phyloP scores from a whole-genome alignment of 108 stramenopile species.

The Fragilaria crotonensis region DNA sequence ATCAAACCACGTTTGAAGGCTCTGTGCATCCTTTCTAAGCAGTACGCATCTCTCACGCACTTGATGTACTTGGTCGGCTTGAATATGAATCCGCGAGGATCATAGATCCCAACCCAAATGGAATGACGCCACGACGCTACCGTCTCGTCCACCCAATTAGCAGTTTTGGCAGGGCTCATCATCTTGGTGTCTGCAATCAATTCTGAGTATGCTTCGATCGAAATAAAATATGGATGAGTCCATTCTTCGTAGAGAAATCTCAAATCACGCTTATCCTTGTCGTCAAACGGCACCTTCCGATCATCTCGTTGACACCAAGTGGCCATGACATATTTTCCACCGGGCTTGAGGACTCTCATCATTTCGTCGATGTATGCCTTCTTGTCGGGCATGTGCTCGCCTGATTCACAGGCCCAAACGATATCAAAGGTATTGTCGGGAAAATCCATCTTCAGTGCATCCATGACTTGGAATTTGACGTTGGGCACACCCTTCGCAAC shows the following conservation, averaged over 20 bases:
- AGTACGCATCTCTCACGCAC: slow-evolving; percentile 86
- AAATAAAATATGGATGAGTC: slow-evolving; percentile 97
- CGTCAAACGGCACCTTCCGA: slow-evolving; percentile 64
- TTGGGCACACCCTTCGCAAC: slow-evolving; percentile 71
- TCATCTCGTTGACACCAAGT: slow-evolving; percentile 98
- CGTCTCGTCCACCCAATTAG: slow-evolving; percentile 86
- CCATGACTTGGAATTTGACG: slow-evolving; percentile 88
- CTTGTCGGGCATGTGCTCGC: slow-evolving; percentile 99
- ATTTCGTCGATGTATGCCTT: slow-evolving; percentile 91
- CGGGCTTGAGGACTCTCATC: slow-evolving; percentile 96
- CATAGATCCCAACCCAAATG: slow-evolving; percentile 87
- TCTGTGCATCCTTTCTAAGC: slow-evolving; percentile 93
- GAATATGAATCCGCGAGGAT: slow-evolving; percentile 90
- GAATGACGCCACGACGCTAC: slow-evolving; percentile 93
- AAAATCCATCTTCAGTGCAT: slow-evolving; percentile 93
- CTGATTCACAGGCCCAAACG: slow-evolving; percentile 96
- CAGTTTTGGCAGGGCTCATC: slow-evolving; percentile 79
- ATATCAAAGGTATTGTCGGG: slow-evolving; percentile 92
- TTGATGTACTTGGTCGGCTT: slow-evolving; percentile 83
- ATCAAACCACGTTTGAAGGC: slow-evolving; percentile 93
- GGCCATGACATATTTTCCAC: slow-evolving; percentile 93
- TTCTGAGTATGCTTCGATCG: slow-evolving; percentile 83
- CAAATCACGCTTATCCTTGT: slow-evolving; percentile 84
- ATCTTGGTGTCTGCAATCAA: slow-evolving; percentile 82
- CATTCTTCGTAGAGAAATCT: slow-evolving; percentile 96